Evolutionary conservation across 129 eudicot genomes (phyloP).

Genomic region (Ambrosia trifida): DNA sequence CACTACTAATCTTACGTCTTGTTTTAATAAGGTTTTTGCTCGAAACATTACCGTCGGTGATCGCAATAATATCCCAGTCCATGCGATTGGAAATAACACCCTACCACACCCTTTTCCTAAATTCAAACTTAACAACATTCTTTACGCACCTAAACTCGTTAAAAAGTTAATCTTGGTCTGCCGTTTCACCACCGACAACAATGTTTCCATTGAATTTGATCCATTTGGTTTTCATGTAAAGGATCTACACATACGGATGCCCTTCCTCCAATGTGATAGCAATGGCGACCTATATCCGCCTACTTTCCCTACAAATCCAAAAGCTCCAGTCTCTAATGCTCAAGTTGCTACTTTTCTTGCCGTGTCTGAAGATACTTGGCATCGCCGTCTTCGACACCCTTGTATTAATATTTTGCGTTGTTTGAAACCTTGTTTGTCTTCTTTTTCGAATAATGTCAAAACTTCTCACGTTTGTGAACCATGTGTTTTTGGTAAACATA

Average conservation of each 20-base stretch:
- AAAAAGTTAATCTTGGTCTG: background rate
- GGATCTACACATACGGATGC: background rate
- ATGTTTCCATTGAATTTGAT: background rate
- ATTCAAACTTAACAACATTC: background rate
- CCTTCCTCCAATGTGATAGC: no score
- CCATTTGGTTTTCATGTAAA: background rate
- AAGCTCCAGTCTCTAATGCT: background rate
- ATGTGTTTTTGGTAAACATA: no score
- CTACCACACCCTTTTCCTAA: background rate
- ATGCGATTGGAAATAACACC: background rate
- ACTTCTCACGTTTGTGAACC: background rate
- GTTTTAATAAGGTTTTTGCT: background rate
- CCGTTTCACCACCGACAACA: background rate
- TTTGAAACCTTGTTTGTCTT: background rate
- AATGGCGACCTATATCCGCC: no score
- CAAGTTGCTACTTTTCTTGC: background rate
- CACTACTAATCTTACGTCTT: no score
- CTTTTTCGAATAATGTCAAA: background rate
- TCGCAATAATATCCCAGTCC: background rate
- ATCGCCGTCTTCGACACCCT: slow-evolving; percentile 3
- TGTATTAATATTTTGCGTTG: background rate
- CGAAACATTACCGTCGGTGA: slow-evolving; percentile 1
- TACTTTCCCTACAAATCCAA: no score
- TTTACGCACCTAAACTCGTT: background rate
- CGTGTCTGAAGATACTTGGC: slow-evolving; percentile 2